phyloP scores from a whole-genome alignment of 176 grass and related monocot genomes.

The Ensete glaucum region DNA sequence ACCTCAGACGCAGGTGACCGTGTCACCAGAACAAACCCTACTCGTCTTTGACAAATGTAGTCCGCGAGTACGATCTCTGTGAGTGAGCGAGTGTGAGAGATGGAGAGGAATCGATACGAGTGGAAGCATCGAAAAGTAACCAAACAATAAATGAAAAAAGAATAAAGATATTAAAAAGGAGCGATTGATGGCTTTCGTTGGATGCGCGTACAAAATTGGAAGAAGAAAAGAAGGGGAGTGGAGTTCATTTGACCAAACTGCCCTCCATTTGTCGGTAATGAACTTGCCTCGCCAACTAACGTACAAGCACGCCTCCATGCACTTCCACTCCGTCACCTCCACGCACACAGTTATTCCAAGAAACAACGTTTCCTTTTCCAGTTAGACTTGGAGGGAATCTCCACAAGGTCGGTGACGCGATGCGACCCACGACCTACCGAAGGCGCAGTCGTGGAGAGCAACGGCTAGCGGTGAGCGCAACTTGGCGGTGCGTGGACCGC shows the following conservation, averaged over 20 bases:
- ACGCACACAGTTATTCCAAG: too few relatives aligned
- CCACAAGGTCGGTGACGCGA: too few relatives aligned
- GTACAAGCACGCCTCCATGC: too few relatives aligned
- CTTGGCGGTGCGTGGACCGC: too few relatives aligned
- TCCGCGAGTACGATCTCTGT: background rate
- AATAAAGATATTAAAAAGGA: background rate
- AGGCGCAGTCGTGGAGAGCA: too few relatives aligned
- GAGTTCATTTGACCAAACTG: constrained; percentile 22
- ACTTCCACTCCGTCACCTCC: too few relatives aligned
- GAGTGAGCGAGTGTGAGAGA: background rate
- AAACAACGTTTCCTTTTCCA: too few relatives aligned
- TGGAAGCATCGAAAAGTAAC: background rate
- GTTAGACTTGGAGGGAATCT: too few relatives aligned
- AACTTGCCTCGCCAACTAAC: background rate
- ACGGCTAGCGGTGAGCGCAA: too few relatives aligned
- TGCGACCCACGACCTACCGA: too few relatives aligned
- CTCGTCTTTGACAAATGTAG: background rate
- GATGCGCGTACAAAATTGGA: background rate
- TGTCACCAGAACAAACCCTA: background rate
- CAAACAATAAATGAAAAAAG: background rate
- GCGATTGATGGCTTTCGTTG: too few relatives aligned
- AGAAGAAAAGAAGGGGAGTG: constrained; percentile 5
- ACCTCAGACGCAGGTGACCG: background rate
- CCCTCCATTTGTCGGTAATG: constrained; percentile 11
- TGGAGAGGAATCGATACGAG: too few relatives aligned